Evolutionary conservation across 2,329 filamentous ascomycete species (phyloP).

Genomic region (Zymoseptoria tritici): DNA sequence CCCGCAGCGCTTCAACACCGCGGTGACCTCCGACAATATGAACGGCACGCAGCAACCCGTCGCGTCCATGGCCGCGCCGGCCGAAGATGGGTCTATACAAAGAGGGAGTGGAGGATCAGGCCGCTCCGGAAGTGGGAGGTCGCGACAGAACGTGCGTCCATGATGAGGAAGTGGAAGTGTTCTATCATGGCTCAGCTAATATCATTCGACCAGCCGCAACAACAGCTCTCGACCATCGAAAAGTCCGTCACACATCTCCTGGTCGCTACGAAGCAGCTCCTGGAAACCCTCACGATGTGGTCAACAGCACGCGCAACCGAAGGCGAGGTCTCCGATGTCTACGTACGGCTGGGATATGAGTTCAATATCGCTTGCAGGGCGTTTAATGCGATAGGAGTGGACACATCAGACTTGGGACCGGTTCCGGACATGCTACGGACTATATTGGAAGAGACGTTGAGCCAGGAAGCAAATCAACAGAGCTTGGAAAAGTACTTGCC

Average conservation of each 20-base stretch:
- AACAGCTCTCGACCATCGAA: slow-evolving; percentile 91
- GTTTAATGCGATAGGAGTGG: slow-evolving; percentile 93
- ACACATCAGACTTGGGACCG: slow-evolving; percentile 87
- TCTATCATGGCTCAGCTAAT: slow-evolving; percentile 6
- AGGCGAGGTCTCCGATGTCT: slow-evolving; percentile 94
- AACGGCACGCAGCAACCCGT: slow-evolving; percentile 12
- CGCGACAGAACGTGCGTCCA: slow-evolving; percentile 22
- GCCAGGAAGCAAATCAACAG: slow-evolving; percentile 88
- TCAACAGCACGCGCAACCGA: slow-evolving; percentile 87
- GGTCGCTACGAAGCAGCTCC: slow-evolving; percentile 92
- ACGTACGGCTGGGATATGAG: slow-evolving; percentile 93
- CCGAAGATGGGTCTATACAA: slow-evolving; percentile 14
- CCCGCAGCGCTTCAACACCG: neutral
- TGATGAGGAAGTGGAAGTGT: neutral
- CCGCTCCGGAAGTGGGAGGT: slow-evolving; percentile 18
- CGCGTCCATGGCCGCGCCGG: slow-evolving; percentile 13
- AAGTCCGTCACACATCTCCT: slow-evolving; percentile 97
- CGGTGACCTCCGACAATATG: slow-evolving; percentile 1
- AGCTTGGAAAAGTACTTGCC: slow-evolving; percentile 92
- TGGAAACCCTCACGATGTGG: slow-evolving; percentile 97
- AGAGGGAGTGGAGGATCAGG: slow-evolving; percentile 24
- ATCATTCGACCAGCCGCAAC: slow-evolving; percentile 49
- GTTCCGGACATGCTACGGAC: slow-evolving; percentile 84
- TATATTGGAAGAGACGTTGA: slow-evolving; percentile 91
- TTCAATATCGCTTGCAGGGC: slow-evolving; percentile 98